Percentiles rank a stretch among this genome's conserved stretches.
Conservation (phyloP, 805 yeast genomes). For the Scheffersomyces ergatensis region DNA sequence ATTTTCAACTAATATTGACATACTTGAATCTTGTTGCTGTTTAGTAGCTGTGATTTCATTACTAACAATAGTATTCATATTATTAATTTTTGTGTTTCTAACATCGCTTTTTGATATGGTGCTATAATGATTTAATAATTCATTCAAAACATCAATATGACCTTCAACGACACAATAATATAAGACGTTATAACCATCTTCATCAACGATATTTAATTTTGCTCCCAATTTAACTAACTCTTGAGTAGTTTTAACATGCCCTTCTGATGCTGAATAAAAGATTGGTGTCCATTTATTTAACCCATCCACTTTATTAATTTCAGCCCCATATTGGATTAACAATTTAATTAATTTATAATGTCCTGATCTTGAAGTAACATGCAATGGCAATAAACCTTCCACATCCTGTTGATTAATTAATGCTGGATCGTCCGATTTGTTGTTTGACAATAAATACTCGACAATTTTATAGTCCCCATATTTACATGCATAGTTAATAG, state of each 20-base stretch:
- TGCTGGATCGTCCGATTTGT: conserved; percentile 16
- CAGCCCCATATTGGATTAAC: conserved; percentile 65
- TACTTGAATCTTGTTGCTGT: neutral
- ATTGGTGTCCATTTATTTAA: conserved; percentile 93
- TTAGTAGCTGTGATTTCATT: neutral
- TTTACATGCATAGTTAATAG: conserved; percentile 85
- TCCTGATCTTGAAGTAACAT: conserved; percentile 85
- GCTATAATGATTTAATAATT: conserved; percentile 46
- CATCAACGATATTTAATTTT: conserved; percentile 64
- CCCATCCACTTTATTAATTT: conserved; percentile 76
- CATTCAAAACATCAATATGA: conserved; percentile 75
- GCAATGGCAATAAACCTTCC: conserved; percentile 86
- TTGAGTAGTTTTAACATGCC: conserved; percentile 67
- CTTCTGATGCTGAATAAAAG: conserved; percentile 85
- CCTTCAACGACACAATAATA: conserved; percentile 96
- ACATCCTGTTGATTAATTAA: conserved; percentile 62
- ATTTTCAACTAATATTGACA: conserved; percentile 1
- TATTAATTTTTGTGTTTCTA: neutral
- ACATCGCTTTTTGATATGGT: neutral
- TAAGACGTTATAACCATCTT: conserved; percentile 73
- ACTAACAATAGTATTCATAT: neutral
- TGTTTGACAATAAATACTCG: conserved; percentile 51
- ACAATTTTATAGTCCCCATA: conserved; percentile 74
- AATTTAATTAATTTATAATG: conserved; percentile 66
- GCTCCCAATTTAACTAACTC: conserved; percentile 76